phyloP scores from a whole-genome alignment of 2,329 filamentous ascomycete genomes.

The Talaromyces sp. region DNA sequence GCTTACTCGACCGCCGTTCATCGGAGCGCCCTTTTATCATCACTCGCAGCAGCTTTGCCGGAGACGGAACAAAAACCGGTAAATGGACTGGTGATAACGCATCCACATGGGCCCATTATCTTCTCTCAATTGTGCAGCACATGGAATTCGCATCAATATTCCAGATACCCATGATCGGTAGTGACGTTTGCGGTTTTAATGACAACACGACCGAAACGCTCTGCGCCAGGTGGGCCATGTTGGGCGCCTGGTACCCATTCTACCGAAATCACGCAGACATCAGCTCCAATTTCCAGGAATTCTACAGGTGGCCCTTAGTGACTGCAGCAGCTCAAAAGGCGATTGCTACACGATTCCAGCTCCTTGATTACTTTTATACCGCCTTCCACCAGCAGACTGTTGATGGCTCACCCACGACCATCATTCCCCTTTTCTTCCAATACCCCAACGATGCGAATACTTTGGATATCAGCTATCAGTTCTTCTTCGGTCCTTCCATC shows the following conservation, averaged over 20 bases:
- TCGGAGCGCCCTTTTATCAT: conserved; percentile 63
- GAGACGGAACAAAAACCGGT: conserved; percentile 56
- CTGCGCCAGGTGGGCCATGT: conserved; percentile 67
- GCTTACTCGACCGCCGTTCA: conserved; percentile 63
- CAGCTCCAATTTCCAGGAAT: conserved; percentile 56
- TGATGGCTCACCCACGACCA: conserved; percentile 57
- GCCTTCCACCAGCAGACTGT: conserved; percentile 56
- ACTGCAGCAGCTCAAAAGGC: conserved; percentile 60
- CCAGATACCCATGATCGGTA: conserved; percentile 63
- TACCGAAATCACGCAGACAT: conserved; percentile 67
- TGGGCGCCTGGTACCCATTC: conserved; percentile 70
- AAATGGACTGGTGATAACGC: conserved; percentile 59
- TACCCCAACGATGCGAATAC: conserved; percentile 57
- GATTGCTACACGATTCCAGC: conserved; percentile 66
- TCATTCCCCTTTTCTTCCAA: conserved; percentile 67
- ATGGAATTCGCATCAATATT: conserved; percentile 60
- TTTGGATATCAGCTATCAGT: conserved; percentile 50
- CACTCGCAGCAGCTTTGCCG: conserved; percentile 70
- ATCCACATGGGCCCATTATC: conserved; percentile 55
- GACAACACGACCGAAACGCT: conserved; percentile 61
- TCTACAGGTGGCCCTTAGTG: conserved; percentile 64
- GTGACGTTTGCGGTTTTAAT: conserved; percentile 74
- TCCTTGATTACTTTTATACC: conserved; percentile 79
- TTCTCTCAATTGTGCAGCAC: conserved; percentile 54
- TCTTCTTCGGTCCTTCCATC: conserved; percentile 56